These are phyloP conservation scores for Fusarium illudens DNA, from an alignment of 2,329 filamentous ascomycete genomes.

Conservation along the genomic window DNA sequence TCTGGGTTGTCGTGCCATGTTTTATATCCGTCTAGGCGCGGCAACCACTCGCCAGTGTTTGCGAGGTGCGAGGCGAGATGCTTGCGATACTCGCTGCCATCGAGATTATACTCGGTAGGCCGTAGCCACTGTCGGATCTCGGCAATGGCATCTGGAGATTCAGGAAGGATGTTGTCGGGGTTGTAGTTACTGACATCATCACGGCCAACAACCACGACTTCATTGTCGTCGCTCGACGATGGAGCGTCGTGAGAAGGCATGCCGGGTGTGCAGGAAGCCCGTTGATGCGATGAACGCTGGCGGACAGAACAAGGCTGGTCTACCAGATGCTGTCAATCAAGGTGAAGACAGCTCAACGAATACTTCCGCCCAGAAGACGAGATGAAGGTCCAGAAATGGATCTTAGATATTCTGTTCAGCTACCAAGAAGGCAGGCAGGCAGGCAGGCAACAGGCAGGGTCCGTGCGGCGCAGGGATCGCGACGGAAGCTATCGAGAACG, in stretches of 20 bases:
- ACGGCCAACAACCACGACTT: constrained; percentile 14
- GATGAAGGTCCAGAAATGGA: background rate
- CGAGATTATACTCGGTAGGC: constrained; percentile 28
- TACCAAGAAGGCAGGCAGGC: background rate
- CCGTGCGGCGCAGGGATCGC: background rate
- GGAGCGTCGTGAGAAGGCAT: background rate
- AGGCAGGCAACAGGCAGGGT: background rate
- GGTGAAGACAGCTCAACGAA: background rate
- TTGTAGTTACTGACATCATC: constrained; percentile 46
- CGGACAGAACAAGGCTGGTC: background rate
- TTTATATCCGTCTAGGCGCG: constrained; percentile 2
- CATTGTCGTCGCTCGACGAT: constrained; percentile 14
- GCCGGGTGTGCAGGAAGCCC: background rate
- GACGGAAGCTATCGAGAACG: background rate
- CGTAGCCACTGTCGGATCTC: constrained; percentile 27
- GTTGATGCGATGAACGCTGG: background rate
- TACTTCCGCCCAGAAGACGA: background rate
- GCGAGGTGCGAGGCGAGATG: constrained; percentile 24
- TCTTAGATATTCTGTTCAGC: background rate
- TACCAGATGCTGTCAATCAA: background rate
- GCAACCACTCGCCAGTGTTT: constrained; percentile 28
- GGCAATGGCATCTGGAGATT: constrained; percentile 38
- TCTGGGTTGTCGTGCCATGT: constrained; percentile 14
- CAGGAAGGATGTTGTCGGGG: constrained; percentile 44
- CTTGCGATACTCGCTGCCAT: constrained; percentile 32